These are phyloP conservation scores for Colletotrichum endophyticum DNA, from an alignment of 2,329 filamentous ascomycete species.

Conservation along the genomic window DNA sequence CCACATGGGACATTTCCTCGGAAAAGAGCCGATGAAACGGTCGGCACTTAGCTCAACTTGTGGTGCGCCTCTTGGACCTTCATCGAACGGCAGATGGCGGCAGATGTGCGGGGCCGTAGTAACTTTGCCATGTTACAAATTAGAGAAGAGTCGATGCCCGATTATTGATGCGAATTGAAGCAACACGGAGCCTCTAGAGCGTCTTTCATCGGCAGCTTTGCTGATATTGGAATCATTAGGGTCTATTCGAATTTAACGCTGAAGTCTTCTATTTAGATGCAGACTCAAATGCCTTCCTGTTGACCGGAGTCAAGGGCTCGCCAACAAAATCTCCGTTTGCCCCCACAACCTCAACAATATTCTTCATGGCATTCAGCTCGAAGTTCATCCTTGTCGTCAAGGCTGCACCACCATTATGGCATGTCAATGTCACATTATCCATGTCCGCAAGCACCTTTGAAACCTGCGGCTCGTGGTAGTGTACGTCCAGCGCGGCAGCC, in stretches of 20 bases:
- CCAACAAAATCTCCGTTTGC: conserved; percentile 20
- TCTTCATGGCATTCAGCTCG: conserved; percentile 40
- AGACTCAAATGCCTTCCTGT: background rate
- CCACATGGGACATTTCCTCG: background rate
- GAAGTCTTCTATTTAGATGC: background rate
- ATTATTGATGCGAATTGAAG: background rate
- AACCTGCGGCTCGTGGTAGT: conserved; percentile 57
- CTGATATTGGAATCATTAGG: accelerated
- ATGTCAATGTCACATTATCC: conserved; percentile 42
- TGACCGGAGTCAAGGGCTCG: conserved; percentile 25
- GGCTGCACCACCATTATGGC: conserved; percentile 41
- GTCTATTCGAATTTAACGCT: background rate
- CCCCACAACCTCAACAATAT: conserved; percentile 33
- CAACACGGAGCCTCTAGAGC: accelerated
- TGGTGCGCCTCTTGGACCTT: accelerated
- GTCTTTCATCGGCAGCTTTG: background rate
- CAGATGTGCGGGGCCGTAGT: accelerated
- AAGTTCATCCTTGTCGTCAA: conserved; percentile 44
- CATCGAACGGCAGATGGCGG: accelerated
- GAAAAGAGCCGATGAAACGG: background rate
- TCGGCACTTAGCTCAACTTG: background rate
- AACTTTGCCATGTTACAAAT: background rate
- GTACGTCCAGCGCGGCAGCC: conserved; percentile 58
- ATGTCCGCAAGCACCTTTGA: conserved; percentile 37
- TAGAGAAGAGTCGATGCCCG: background rate